Evolutionary conservation across 352 stramenopile genomes (phyloP).

Genomic region (Phytopythium mirpurense): DNA sequence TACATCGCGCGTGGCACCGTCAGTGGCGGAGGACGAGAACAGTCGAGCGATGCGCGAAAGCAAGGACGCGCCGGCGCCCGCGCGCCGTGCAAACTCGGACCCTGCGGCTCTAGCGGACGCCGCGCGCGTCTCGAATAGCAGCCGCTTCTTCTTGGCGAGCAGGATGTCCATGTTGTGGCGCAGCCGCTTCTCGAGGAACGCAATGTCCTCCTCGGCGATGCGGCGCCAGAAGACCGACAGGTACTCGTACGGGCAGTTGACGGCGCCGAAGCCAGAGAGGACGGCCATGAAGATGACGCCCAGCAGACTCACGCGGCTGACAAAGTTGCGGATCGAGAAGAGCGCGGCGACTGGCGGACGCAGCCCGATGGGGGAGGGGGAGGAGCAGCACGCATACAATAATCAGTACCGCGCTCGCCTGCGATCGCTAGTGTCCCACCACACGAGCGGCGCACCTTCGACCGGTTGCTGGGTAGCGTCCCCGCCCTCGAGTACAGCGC

Average conservation of each 20-base stretch:
- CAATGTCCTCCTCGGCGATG: constrained; percentile 76
- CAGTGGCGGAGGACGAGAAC: constrained; percentile 20
- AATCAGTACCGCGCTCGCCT: no score
- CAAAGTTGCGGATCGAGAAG: constrained; percentile 77
- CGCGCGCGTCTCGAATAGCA: constrained; percentile 42
- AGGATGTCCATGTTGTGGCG: constrained; percentile 81
- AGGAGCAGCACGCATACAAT: no score
- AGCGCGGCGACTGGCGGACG: constrained; percentile 26
- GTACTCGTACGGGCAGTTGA: constrained; percentile 85
- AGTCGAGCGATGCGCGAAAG: constrained; percentile 26
- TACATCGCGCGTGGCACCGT: no score
- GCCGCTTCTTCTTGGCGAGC: constrained; percentile 78
- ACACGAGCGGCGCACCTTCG: constrained; percentile 25
- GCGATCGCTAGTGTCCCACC: no score
- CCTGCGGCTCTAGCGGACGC: constrained; percentile 12
- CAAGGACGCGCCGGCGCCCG: constrained; percentile 21
- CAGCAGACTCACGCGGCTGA: constrained; percentile 76
- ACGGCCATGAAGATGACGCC: constrained; percentile 81
- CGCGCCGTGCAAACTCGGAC: constrained; percentile 10
- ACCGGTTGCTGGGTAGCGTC: constrained; percentile 35
- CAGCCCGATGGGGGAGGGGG: no score
- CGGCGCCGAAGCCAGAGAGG: constrained; percentile 74
- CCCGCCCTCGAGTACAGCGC: constrained; percentile 42
- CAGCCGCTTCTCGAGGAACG: constrained; percentile 73
- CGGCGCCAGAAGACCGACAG: constrained; percentile 78